Evolutionary conservation across 2,329 filamentous ascomycete species (phyloP), one percentile per base, ranked within the genome.

Genomic region (Trichoderma sp.): DNA sequence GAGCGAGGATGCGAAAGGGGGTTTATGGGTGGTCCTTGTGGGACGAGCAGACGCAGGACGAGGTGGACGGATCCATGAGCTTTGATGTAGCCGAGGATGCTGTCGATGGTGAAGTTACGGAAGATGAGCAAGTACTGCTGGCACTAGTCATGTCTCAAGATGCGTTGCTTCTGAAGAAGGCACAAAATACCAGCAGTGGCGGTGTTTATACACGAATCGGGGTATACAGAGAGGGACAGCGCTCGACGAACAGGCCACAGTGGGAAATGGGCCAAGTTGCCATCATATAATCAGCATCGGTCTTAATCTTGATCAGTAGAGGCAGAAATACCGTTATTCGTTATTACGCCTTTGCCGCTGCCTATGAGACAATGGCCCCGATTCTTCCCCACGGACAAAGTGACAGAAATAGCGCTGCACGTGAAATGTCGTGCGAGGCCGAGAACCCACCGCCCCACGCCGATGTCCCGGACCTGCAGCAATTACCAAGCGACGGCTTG

Each of bases 391-490:
- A 49, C 46, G n/a, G 30, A n/a, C 49, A 34, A 34, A n/a, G 26
- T 30, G 49, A 3, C 43, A 51, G n/a, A 43, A 58, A 59, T 54
- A 54, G 56, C 65, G 55, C 18, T 13, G 30, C 66, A 68, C 66
- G 66, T 68, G 66, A 68, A 68, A 68, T 66, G 63, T 39, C 51
- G 63, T 66, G 63, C 63, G 63, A 66, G 63, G 39, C 63, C 63
- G 63, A 66, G 39, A 49, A 49, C 49, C 63, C 63, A 54, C 54
- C 28, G 63, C 63, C 63, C 63, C 63, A 66, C 63, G 39, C 63
- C 63, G 63, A 66, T 39, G 54, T 13, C 26, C 63, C 63, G 63
- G 54, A 6, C 16, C 16, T 39, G n/a, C 5, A 66, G 46, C 46
- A 54, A 56, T 66, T 66, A 66, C 63, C 34, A 66, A 66, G 63